phyloP scores from a whole-genome alignment of 2,329 filamentous ascomycete species.

The Diatrype stigma region DNA sequence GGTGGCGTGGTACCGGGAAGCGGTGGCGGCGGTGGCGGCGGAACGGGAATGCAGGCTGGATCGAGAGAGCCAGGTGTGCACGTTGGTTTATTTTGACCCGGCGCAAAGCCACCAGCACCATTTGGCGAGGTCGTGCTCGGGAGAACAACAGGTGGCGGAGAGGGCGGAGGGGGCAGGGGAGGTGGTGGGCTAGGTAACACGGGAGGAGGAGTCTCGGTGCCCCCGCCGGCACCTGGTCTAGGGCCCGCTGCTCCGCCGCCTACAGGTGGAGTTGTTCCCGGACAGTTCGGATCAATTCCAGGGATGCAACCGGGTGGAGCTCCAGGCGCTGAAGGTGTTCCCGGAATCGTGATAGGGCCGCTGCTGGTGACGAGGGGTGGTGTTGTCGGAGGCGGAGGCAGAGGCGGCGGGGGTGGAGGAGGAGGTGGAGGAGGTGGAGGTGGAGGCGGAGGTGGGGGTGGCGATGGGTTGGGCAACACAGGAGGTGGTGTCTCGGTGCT shows the following conservation, averaged over 20 bases:
- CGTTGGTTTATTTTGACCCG: constrained; percentile 4
- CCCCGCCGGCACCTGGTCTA: constrained; percentile 5
- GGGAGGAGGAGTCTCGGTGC: constrained; percentile 5
- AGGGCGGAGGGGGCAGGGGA: constrained; percentile 8
- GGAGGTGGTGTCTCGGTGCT: no score
- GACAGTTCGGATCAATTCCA: constrained; percentile 9
- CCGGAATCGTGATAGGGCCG: neutral
- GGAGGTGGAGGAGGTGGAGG: neutral
- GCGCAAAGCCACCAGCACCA: constrained; percentile 3
- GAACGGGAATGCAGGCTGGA: no score
- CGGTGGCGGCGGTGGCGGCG: constrained; percentile 12
- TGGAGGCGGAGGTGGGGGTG: no score
- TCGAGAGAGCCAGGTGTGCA: no score
- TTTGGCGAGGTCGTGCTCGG: neutral
- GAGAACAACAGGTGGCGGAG: no score
- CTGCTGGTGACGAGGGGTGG: neutral
- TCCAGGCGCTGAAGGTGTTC: neutral
- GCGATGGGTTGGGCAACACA: no score
- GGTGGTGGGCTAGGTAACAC: constrained; percentile 2
- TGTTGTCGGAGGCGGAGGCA: neutral
- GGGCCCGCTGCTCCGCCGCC: constrained; percentile 5
- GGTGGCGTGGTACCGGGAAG: constrained; percentile 3
- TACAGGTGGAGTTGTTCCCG: constrained; percentile 2
- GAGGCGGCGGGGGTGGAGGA: neutral
- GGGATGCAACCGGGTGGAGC: constrained; percentile 9